Evolutionary conservation across 768 basidiomycete genomes (phyloP), one percentile per base, ranked within the genome.

Genomic region (Crucibulum laeve): DNA sequence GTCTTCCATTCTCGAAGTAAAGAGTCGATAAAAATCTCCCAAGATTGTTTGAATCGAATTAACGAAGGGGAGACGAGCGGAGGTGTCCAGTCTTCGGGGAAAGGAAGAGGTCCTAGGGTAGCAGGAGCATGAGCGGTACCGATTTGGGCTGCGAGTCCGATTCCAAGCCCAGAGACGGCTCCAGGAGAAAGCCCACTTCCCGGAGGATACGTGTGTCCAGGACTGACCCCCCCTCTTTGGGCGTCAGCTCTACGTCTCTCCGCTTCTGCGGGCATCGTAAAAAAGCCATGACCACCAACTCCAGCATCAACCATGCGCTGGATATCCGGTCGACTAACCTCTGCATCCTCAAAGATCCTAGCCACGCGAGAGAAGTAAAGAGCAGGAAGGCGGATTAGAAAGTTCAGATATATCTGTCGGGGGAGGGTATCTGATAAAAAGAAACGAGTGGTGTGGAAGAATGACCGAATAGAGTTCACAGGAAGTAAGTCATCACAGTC

Each of bases 281-380:
- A 19, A 38, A 22, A 17, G 15, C 21, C 44, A 43, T 28, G 52
- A 8, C 54, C 52, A 7, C 59, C 58, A 3, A 61, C 58, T 28
- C 70, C 69, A 1, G 61, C 63, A 28, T 68, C 61, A 25, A 70
- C 64, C 75, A 82, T 79, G 28, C 74, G 55, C 40, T 77, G 64
- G 15, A 91, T 76, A 54, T 91, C 88, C 6, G 81, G 84, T 47
- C 72, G 73, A 55, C 85, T 86, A 40, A 91, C 74, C 42, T 90
- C 82, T 2, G 87, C 87, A 44, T 87, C 85, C 51, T 84, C 76
- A 49, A 88, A 89, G 21, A 90, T 76, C 38, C 78, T 73, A 2
- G 84, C 77, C 18, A 91, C 88, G 2, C 88, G 80, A 2, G 82
- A 76, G 60, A 89, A 91, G 55, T 91, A 91, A 53, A 89, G 68